Base-by-base conservation (phyloP, 2,329 filamentous ascomycete genomes). In the Claviceps maximensis region DNA sequence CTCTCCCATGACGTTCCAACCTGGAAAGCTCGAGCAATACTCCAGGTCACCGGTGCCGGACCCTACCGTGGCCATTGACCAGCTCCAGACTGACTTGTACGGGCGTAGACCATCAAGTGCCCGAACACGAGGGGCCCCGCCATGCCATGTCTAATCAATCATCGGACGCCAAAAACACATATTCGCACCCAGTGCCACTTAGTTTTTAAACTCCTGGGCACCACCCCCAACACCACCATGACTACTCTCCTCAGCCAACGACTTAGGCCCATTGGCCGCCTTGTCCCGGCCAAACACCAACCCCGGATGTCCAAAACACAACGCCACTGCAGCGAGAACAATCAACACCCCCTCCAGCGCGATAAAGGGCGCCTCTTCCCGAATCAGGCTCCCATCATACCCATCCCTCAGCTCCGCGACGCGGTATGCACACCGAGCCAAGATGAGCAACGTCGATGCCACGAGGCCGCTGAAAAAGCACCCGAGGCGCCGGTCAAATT, bases 371-470 rank as follows among this genome's bases (percentile, higher is more conserved):
- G 63, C 58, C 65, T 82, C 69, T 41, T 80, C 67, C 53, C 65
- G 66, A 52, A 84, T 79, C 56, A 84, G 64, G 1, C 68, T 61
- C 1, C 80, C 80, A 25, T 61, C 42, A 69, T 82, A 87, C 4
- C 83, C 83, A 36, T 82, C 74, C 56, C 74, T 76, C 51, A 87
- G 68, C 71, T 87, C 84, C 5, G 77, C 78, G 38, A 85, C 79
- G 55, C 84, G 77, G 65, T 80, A 86, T 50, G 77, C 73, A 59
- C 79, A 84, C 46, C 84, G 73, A 25, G 77, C 73, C 47, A 86
- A 74, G 60, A 87, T 80, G 47, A 78, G 71, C 7, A 83, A 47
- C 33, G 80, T 79, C 10, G 82, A 73, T 9, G 76, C 59, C 0
- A 67, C 61, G 27, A 84, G 68, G 45, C 75, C 78, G n/a, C 62